phyloP scores from a whole-genome alignment of 768 basidiomycete species.

The Trichaptum fuscoviolaceum region DNA sequence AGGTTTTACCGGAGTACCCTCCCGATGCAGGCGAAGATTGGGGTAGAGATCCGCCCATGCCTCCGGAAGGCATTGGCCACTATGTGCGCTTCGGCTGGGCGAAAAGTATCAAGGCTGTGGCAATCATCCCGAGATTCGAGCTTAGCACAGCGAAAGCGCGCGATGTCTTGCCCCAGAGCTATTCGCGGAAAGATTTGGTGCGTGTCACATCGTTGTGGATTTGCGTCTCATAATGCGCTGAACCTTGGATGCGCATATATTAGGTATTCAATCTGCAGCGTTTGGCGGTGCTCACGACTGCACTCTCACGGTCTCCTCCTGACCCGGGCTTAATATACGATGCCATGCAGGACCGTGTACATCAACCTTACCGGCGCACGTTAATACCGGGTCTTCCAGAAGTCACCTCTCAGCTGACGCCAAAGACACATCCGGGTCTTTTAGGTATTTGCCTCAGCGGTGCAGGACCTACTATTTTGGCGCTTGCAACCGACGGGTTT shows the following conservation, averaged over 20 bases:
- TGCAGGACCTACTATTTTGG: slow-evolving; percentile 95
- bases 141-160: slow-evolving; percentile 93
- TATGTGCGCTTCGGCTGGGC: slow-evolving; percentile 89
- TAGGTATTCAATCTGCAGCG: slow-evolving; percentile 98
- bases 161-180: slow-evolving; percentile 76
- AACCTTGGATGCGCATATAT: background rate
- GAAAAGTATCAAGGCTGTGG: slow-evolving; percentile 80
- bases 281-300: slow-evolving; percentile 92
- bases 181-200: slow-evolving; percentile 89
- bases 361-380: slow-evolving; percentile 90
- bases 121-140: slow-evolving; percentile 94
- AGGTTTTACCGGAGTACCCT: slow-evolving; percentile 95
- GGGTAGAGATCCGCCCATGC: slow-evolving; percentile 83
- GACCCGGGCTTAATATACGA: slow-evolving; percentile 97
- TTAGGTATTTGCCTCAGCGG: slow-evolving; percentile 97
- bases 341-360: slow-evolving; percentile 97
- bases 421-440: slow-evolving; percentile 85
- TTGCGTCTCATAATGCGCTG: background rate
- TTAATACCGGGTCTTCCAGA: slow-evolving; percentile 93
- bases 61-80: slow-evolving; percentile 90
- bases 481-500: slow-evolving; percentile 82
- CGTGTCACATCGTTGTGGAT: slow-evolving; percentile 23
- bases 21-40: slow-evolving; percentile 87
- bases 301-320: slow-evolving; percentile 83
- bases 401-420: slow-evolving; percentile 86